These are phyloP conservation scores for Chiua virens DNA, from an alignment of 768 basidiomycete species.

Conservation along the genomic window DNA sequence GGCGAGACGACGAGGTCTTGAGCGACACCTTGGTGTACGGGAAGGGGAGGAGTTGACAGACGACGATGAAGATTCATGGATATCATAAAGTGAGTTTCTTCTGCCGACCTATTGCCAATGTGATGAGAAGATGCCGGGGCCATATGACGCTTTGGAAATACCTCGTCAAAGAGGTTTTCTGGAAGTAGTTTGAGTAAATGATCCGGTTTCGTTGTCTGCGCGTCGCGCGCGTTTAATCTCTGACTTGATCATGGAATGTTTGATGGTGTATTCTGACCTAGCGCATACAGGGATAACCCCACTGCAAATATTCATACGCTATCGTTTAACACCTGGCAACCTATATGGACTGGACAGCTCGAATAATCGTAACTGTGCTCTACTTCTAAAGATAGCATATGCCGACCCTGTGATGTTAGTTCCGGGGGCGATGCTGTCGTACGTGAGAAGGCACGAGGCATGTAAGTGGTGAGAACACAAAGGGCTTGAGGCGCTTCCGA, in stretches of 20 bases:
- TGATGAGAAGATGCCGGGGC: conserved; percentile 73
- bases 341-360: too few relatives aligned
- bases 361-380: too few relatives aligned
- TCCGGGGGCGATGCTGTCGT: too few relatives aligned
- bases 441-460: too few relatives aligned
- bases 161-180: conserved; percentile 12
- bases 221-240: conserved; percentile 16
- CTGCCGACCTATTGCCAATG: neutral
- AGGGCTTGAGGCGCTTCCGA: too few relatives aligned
- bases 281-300: neutral
- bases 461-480: too few relatives aligned
- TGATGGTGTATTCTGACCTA: conserved; percentile 6
- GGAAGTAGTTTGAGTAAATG: conserved; percentile 25
- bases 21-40: conserved; percentile 60
- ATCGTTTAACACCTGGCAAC: too few relatives aligned
- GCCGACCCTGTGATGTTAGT: too few relatives aligned
- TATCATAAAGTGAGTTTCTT: conserved; percentile 4
- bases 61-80: conserved; percentile 43
- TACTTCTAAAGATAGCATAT: too few relatives aligned
- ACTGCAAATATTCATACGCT: too few relatives aligned
- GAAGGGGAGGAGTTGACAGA: conserved; percentile 87
- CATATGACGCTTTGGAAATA: conserved; percentile 72
- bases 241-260: conserved; percentile 10
- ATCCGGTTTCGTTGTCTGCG: conserved; percentile 17
- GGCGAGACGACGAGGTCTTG: conserved; percentile 68